These are phyloP conservation scores for Fraxinus nigra DNA, from an alignment of 305 asterid genomes.

Conservation along the genomic window DNA sequence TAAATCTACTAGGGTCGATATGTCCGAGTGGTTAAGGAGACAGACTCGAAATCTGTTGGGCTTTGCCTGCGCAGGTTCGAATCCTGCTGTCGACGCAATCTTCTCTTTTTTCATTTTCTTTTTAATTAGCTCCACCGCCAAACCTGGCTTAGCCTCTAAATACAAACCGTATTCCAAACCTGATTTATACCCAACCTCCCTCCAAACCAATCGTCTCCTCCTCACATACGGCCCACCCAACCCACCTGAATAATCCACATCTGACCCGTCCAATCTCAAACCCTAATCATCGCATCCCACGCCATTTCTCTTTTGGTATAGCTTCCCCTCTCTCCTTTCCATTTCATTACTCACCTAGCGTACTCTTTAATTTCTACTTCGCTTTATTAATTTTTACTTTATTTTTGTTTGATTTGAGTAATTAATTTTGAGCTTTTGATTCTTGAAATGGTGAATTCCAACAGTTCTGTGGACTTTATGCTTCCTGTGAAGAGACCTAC, in stretches of 20 bases:
- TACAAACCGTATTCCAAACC: conserved; percentile 6
- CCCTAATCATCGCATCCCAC: conserved; percentile 39
- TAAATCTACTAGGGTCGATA: conserved; percentile 37
- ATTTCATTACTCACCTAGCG: conserved; percentile 1
- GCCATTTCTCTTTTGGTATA: conserved; percentile 23
- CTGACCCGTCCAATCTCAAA: conserved; percentile 14
- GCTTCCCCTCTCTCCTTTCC: conserved; percentile 5
- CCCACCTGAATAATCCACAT: neutral
- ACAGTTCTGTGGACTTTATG: conserved; percentile 58
- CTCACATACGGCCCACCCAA: neutral
- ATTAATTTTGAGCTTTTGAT: conserved; percentile 18
- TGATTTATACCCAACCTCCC: neutral
- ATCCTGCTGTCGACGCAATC: conserved; percentile 93
- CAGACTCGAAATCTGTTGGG: conserved; percentile 99
- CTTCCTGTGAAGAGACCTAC: conserved; percentile 56
- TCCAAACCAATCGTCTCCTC: conserved; percentile 8
- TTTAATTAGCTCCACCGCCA: neutral
- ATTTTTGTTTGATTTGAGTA: neutral
- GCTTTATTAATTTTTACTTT: neutral
- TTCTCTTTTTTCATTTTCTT: neutral
- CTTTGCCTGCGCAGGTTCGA: conserved; percentile 99
- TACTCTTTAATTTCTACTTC: neutral
- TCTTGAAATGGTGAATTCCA: conserved; percentile 37
- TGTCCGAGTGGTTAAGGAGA: conserved; percentile 99
- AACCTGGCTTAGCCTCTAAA: neutral